These are phyloP conservation scores for Pseudozyma flocculosa DNA, from an alignment of 1,284 basidiomycete species.

Conservation along the genomic window DNA sequence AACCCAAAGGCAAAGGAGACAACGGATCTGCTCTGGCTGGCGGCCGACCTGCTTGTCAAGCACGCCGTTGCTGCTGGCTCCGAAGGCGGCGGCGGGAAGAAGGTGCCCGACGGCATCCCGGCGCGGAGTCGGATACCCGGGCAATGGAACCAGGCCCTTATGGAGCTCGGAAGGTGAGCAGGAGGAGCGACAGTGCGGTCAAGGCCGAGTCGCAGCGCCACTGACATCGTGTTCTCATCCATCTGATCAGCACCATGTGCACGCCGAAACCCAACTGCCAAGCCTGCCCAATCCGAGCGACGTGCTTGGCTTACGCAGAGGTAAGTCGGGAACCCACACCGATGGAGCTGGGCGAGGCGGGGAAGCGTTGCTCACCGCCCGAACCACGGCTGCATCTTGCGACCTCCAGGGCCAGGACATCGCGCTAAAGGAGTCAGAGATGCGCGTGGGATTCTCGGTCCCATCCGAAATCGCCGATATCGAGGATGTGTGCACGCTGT, in stretches of 20 bases:
- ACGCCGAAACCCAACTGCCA: slow-evolving; percentile 43
- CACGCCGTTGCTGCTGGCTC: slow-evolving; percentile 4
- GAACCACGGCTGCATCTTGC: too few species aligned
- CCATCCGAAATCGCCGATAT: slow-evolving; percentile 34
- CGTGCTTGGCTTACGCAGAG: slow-evolving; percentile 32
- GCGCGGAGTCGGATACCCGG: slow-evolving; percentile 30
- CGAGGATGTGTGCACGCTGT: slow-evolving; percentile 48
- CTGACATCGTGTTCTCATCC: background rate
- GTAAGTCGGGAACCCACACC: background rate
- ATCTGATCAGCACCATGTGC: slow-evolving; percentile 27
- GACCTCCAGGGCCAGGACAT: background rate
- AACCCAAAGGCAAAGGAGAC: slow-evolving; percentile 45
- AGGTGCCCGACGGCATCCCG: background rate
- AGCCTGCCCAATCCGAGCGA: slow-evolving; percentile 38
- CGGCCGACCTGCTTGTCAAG: slow-evolving; percentile 41
- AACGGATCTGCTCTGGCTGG: slow-evolving; percentile 47
- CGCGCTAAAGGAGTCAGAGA: background rate
- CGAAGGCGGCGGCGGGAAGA: slow-evolving; percentile 3
- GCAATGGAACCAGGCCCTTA: slow-evolving; percentile 55
- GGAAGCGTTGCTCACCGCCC: too few species aligned
- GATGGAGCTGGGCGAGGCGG: too few species aligned
- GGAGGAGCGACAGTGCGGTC: too few species aligned
- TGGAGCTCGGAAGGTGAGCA: slow-evolving; percentile 52
- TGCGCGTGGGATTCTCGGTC: too few species aligned
- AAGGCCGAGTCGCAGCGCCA: too few species aligned